phyloP scores from a whole-genome alignment of 225 moss, liverwort and hornwort genomes.

The Rhytidiadelphus loreus region DNA sequence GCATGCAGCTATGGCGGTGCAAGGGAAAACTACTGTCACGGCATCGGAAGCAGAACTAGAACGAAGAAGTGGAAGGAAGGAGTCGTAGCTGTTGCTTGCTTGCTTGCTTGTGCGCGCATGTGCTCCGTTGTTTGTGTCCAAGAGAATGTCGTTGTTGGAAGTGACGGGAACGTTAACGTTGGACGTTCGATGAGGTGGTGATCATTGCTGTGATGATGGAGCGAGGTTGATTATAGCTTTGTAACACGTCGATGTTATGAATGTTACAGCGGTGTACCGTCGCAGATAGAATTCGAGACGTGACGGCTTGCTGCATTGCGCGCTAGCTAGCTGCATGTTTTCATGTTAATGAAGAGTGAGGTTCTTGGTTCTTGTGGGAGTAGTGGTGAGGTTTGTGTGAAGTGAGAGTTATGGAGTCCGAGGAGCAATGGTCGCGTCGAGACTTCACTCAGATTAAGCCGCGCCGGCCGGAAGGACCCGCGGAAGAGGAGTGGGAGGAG shows the following conservation, averaged over 20 bases:
- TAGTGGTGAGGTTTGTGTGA: not conserved
- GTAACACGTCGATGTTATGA: not conserved
- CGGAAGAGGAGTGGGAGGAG: conserved; percentile 20
- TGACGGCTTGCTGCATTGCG: not conserved
- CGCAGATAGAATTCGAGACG: not conserved
- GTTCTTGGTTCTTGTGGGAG: not conserved
- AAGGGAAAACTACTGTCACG: no score
- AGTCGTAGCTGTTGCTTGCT: no score
- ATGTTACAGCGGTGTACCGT: not conserved
- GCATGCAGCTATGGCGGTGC: not conserved
- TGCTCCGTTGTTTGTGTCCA: not conserved
- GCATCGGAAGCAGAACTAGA: not conserved
- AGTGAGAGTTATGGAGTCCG: conserved; percentile 7
- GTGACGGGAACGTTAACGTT: not conserved
- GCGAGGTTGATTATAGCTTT: not conserved
- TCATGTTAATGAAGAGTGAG: not conserved
- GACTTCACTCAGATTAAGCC: conserved; percentile 53
- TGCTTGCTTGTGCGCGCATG: not conserved
- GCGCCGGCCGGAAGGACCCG: conserved; percentile 34
- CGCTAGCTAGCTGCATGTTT: not conserved
- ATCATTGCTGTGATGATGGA: not conserved
- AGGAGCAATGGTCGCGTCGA: conserved; percentile 34
- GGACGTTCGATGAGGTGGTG: not conserved
- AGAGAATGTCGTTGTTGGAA: not conserved
- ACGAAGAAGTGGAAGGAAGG: not conserved